Percentiles rank a stretch among this genome's conserved stretches.
phyloP scores from a whole-genome alignment of 345 rosid genomes.

The Sisymbrium altissimum region DNA sequence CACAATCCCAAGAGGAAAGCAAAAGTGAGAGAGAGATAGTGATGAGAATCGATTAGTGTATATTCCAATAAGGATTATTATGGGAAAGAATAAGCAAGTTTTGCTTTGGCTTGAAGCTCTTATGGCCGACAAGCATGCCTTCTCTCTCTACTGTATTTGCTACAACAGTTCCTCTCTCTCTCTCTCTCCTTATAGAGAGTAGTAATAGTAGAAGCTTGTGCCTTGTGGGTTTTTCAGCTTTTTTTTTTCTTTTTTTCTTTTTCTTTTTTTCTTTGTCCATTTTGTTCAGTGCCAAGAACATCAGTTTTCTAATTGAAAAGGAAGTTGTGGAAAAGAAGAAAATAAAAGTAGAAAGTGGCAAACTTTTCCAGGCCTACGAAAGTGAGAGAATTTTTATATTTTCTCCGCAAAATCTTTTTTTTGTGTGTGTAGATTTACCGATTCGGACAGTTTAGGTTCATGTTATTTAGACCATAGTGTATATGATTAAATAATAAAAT shows the following conservation, averaged over 20 bases:
- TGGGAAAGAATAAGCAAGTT: conserved; percentile 31
- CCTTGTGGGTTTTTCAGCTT: conserved; percentile 8
- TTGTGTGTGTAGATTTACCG: conserved; percentile 28
- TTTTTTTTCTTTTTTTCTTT: background rate
- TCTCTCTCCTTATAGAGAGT: background rate
- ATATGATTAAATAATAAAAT: background rate
- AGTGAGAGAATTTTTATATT: conserved; percentile 15
- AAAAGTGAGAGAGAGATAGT: conserved; percentile 5
- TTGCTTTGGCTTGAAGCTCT: conserved; percentile 30
- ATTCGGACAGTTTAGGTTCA: conserved; percentile 37
- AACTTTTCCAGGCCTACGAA: conserved; percentile 27
- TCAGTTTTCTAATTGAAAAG: conserved; percentile 35
- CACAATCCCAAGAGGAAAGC: conserved; percentile 29
- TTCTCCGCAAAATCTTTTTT: conserved; percentile 1
- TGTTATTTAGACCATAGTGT: conserved; percentile 6
- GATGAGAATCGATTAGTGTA: conserved; percentile 35
- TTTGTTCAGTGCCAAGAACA: conserved; percentile 38
- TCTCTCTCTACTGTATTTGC: conserved; percentile 38
- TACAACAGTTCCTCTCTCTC: conserved; percentile 11
- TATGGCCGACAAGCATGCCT: conserved; percentile 42
- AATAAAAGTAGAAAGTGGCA: conserved; percentile 16
- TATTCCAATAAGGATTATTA: conserved; percentile 34
- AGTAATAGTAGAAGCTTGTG: conserved; percentile 25
- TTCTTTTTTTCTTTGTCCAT: conserved; percentile 17
- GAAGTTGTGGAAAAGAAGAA: conserved; percentile 11